Evolutionary conservation across 192 early-diverging fungal species (phyloP).

Genomic region (Radiomyces spectabilis): DNA sequence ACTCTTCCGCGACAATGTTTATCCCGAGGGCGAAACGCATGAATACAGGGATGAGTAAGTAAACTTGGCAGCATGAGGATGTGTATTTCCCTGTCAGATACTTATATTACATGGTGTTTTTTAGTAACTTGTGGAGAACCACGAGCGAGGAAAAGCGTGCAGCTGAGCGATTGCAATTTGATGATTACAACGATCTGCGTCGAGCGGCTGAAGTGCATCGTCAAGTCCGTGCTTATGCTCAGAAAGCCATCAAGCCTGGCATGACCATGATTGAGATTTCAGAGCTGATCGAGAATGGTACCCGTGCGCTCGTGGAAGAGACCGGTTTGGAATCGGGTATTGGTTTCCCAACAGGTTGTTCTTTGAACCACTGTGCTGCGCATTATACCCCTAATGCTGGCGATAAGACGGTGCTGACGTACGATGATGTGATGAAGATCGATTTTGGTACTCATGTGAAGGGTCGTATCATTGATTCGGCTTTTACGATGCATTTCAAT

Average conservation of each 20-base stretch:
- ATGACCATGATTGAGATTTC: constrained; percentile 91
- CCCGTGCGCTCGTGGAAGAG: constrained; percentile 81
- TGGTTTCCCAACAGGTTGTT: constrained; percentile 93
- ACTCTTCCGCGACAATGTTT: constrained; percentile 70
- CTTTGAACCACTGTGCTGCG: constrained; percentile 91
- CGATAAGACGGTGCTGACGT: constrained; percentile 79
- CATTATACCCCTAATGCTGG: constrained; percentile 98
- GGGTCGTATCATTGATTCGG: constrained; percentile 92
- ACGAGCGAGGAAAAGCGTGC: constrained; percentile 92
- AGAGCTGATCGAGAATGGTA: constrained; percentile 93
- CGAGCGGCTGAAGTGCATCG: constrained; percentile 93
- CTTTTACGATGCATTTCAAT: constrained; percentile 91
- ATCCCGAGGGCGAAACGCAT: constrained; percentile 74
- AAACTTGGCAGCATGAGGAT: background rate
- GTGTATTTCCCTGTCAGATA: background rate
- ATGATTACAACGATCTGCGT: constrained; percentile 77
- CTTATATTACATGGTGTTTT: background rate
- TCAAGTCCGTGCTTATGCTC: constrained; percentile 70
- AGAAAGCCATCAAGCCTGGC: constrained; percentile 81
- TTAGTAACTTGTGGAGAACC: constrained; percentile 76
- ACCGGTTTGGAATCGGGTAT: constrained; percentile 81
- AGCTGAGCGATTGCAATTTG: constrained; percentile 62
- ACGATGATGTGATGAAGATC: constrained; percentile 94
- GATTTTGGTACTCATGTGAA: constrained; percentile 95
- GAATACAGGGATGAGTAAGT: constrained; percentile 82